Percentiles rank a stretch among this genome's conserved stretches.
Evolutionary conservation across 2,329 filamentous ascomycete genomes (phyloP).

Genomic region (Mycosphaerella sp.): DNA sequence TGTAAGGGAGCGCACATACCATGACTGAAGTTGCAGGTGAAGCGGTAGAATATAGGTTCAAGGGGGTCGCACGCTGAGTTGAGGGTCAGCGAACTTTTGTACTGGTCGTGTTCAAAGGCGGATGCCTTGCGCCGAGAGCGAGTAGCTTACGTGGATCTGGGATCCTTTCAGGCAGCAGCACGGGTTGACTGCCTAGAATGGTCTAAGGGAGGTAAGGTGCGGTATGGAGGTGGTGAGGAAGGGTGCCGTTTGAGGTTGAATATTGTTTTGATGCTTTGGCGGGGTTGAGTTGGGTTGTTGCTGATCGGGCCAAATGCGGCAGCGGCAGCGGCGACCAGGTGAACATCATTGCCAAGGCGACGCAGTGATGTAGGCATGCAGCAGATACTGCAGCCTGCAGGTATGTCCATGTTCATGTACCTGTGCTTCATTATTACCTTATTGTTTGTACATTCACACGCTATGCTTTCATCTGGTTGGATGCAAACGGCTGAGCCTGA

Average conservation of each 20-base stretch:
- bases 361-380: too few species aligned
- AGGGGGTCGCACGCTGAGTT: constrained; percentile 6
- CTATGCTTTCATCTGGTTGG: not conserved
- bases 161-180: constrained; percentile 1
- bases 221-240: not conserved
- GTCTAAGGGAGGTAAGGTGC: not conserved
- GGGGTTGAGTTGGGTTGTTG: not conserved
- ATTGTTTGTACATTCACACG: not conserved
- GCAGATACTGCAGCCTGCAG: too few species aligned
- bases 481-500: not conserved
- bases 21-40: constrained; percentile 11
- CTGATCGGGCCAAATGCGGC: not conserved
- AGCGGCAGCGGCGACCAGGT: not conserved
- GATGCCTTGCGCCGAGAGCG: constrained; percentile 4
- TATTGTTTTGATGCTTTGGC: too few species aligned
- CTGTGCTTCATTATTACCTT: not conserved
- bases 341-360: too few species aligned
- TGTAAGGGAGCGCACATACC: constrained; percentile 7
- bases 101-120: not conserved
- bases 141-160: constrained; percentile 1
- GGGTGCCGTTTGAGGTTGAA: not conserved
- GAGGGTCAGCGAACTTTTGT: constrained; percentile 10
- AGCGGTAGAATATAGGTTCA: constrained; percentile 3
- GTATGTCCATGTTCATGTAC: too few species aligned
- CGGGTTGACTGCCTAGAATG: not conserved